Base-by-base conservation (phyloP, 1,284 basidiomycete species). In the Violaceomyces palustris region DNA sequence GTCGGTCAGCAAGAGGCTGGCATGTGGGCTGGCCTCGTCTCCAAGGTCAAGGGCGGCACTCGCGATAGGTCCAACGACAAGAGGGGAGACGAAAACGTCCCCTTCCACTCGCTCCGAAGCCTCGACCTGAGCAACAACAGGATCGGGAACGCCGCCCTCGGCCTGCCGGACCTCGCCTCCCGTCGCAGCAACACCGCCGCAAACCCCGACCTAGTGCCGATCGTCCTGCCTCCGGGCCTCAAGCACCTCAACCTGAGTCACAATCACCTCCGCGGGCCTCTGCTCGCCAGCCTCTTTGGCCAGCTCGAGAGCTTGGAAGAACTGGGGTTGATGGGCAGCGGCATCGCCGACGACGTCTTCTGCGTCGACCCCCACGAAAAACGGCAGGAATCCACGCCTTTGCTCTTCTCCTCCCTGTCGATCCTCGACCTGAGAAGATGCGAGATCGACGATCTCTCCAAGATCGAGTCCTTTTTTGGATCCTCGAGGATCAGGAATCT, bases 101-200 rank as follows among this genome's bases (percentile, higher is more conserved):
- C 65, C 1, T 40, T 69, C 39, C 60, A 39, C 15, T 40, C 42
- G 9, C 51, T 69, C 9, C 42, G 49, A 8, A 50, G 38, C 15
- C 42, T 71, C 25, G 54, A 64, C 39, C 58, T 67, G 27, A 53
- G 54, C 45, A 39, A 55, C 42, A 71, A 71, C 29, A 41, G 48
- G 23, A 49, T 71, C 30, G 38, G 35, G 19, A 65, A 65, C 23
- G 45, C 47, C 14, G 58, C 59, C 1, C 29, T 71, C 9, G 52
- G 50, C 10, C 42, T 57, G 17, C 43, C 57, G 10, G 45, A 44
- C 23, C 39, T 51, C 4, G 42, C 56, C 26, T 42, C 26, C 36
- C 43, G 43, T 10, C 58, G 54, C 28, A 45, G 19, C 29, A 51
- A 45, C 28, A 10, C 40, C 6, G 11, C 17, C 18, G 18, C 32